Evolutionary conservation across 2,329 filamentous ascomycete genomes (phyloP).

Genomic region (Aureobasidium sp.): DNA sequence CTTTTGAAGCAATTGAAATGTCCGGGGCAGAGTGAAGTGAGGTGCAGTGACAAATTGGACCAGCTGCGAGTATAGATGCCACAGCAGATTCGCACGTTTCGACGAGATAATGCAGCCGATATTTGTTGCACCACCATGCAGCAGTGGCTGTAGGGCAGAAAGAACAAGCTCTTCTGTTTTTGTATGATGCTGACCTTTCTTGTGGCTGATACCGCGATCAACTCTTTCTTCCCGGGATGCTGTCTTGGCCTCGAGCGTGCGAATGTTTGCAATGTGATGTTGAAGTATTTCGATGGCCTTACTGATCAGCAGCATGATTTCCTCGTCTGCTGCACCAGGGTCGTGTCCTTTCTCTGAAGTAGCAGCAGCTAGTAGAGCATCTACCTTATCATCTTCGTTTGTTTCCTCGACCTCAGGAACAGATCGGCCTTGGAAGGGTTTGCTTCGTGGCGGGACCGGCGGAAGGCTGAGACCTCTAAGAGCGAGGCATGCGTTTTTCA

Average conservation of each 20-base stretch:
- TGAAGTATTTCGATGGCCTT: conserved; percentile 16
- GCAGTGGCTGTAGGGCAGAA: conserved; percentile 6
- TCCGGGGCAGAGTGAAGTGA: background rate
- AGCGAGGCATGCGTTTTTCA: conserved; percentile 15
- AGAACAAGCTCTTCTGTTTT: conserved; percentile 10
- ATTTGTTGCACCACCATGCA: conserved; percentile 16
- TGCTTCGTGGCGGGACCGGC: background rate
- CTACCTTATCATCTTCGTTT: background rate
- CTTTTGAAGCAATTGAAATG: background rate
- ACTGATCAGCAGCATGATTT: conserved; percentile 13
- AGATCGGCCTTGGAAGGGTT: too few relatives aligned
- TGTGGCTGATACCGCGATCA: background rate
- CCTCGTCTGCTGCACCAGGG: conserved; percentile 14
- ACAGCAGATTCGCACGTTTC: conserved; percentile 14
- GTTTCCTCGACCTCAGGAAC: too few relatives aligned
- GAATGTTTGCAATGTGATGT: conserved; percentile 2
- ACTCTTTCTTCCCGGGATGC: background rate
- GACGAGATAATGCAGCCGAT: conserved; percentile 15
- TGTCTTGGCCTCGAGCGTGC: background rate
- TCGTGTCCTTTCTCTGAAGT: background rate
- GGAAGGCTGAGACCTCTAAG: conserved; percentile 14
- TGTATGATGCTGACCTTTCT: background rate
- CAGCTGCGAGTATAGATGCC: conserved; percentile 16
- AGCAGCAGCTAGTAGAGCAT: conserved; percentile 10
- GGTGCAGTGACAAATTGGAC: conserved; percentile 1